Evolutionary conservation across 495 filamentous ascomycete species (phyloP).

Genomic region (Hypoxylon fragiforme): DNA sequence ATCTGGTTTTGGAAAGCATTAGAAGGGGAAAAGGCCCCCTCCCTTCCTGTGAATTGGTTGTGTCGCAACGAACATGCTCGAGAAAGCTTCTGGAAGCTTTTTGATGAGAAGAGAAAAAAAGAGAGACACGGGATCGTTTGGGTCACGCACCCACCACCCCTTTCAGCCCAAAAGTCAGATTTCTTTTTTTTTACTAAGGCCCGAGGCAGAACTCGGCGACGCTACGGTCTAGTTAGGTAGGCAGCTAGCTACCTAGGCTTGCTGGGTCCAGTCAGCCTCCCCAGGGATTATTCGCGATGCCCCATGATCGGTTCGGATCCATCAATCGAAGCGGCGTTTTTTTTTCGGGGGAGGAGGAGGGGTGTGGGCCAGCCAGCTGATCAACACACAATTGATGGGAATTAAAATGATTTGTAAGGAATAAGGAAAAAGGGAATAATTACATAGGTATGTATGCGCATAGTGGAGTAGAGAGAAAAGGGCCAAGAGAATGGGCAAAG

Average conservation of each 20-base stretch:
- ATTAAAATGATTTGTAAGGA: conserved; percentile 34
- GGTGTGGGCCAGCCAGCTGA: no score
- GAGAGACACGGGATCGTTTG: conserved; percentile 17
- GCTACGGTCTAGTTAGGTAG: conserved; percentile 9
- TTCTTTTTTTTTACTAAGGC: background rate
- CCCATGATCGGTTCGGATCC: conserved; percentile 31
- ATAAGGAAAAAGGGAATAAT: no score
- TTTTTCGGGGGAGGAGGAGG: no score
- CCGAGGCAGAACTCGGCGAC: conserved; percentile 2
- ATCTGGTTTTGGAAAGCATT: no score
- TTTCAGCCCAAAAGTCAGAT: conserved; percentile 13
- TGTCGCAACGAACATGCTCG: conserved; percentile 24
- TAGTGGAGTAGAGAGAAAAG: no score
- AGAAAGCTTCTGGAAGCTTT: conserved; percentile 39
- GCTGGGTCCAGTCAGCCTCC: no score
- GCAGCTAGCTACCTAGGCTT: no score
- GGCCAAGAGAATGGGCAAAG: conserved; percentile 29
- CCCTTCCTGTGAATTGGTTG: conserved; percentile 12
- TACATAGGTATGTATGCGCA: no score
- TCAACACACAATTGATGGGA: conserved; percentile 21
- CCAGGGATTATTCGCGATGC: conserved; percentile 8
- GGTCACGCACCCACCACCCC: no score
- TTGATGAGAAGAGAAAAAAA: no score
- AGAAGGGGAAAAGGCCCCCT: conserved; percentile 20
- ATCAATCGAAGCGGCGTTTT: conserved; percentile 14